Conservation (phyloP, 306 rosid genomes). For the Vigna angularis region DNA sequence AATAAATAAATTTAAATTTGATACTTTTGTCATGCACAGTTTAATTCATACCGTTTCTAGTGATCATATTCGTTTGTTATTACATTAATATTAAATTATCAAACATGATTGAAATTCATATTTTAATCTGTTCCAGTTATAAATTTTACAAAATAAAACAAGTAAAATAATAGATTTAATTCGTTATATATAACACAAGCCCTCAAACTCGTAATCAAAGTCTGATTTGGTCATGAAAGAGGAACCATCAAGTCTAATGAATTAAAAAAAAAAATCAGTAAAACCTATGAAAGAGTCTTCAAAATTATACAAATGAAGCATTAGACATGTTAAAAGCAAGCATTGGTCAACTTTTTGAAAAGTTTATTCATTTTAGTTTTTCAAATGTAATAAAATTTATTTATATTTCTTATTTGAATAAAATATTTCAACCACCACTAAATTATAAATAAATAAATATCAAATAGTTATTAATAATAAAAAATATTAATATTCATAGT, state of each 20-base stretch:
- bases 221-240: background rate
- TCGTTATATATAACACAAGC: background rate
- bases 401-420: too few species aligned
- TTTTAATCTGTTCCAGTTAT: background rate
- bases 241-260: too few species aligned
- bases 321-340: background rate
- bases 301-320: background rate
- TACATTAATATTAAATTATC: background rate
- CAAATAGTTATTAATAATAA: too few species aligned
- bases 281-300: background rate
- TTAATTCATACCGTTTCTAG: too few species aligned
- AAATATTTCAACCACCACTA: too few species aligned
- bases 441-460: too few species aligned
- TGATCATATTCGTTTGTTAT: too few species aligned
- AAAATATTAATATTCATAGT: too few species aligned
- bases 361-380: background rate
- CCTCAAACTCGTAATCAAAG: conserved; percentile 9
- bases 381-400: too few species aligned
- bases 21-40: too few species aligned
- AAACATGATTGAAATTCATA: background rate
- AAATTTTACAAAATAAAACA: background rate
- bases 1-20: too few species aligned
- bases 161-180: background rate
- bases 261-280: background rate
- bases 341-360: background rate